These are phyloP conservation scores for Neohortaea acidophila DNA, from an alignment of 495 filamentous ascomycete species.

Conservation along the genomic window DNA sequence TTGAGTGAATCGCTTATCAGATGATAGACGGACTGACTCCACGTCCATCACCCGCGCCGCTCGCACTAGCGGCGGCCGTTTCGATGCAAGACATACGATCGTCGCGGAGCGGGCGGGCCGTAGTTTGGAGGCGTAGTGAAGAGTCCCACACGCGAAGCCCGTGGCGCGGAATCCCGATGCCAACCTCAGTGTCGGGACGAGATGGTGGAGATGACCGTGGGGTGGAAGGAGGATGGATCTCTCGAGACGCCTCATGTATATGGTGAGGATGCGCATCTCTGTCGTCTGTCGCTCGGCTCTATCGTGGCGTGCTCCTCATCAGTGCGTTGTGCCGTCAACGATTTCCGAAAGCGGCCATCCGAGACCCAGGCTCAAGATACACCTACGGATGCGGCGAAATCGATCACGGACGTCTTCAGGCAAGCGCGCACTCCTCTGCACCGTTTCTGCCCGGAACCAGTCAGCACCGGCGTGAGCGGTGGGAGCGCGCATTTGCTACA, in stretches of 20 bases:
- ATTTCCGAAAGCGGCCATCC: conserved; percentile 19
- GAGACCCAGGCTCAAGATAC: conserved; percentile 18
- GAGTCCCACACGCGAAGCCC: conserved; percentile 11
- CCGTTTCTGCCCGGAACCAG: conserved; percentile 4
- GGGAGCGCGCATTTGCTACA: conserved; percentile 6
- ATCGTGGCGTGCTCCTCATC: too few species aligned
- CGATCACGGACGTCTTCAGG: conserved; percentile 7
- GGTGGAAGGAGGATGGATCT: conserved; percentile 5
- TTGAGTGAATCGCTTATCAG: too few species aligned
- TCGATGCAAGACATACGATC: too few species aligned
- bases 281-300: neutral
- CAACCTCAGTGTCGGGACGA: too few species aligned
- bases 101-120: too few species aligned
- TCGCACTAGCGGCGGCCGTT: too few species aligned
- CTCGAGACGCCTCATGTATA: conserved; percentile 6
- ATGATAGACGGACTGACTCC: too few species aligned
- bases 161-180: conserved; percentile 14
- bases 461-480: neutral
- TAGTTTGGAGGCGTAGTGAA: too few species aligned
- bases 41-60: too few species aligned
- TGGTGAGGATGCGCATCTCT: neutral
- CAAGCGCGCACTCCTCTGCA: neutral
- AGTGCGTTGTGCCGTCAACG: conserved; percentile 1
- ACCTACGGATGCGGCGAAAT: conserved; percentile 17
- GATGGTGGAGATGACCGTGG: conserved; percentile 11